Conservation (phyloP, 2,329 filamentous ascomycete species). For the Colletotrichum somersetense region DNA sequence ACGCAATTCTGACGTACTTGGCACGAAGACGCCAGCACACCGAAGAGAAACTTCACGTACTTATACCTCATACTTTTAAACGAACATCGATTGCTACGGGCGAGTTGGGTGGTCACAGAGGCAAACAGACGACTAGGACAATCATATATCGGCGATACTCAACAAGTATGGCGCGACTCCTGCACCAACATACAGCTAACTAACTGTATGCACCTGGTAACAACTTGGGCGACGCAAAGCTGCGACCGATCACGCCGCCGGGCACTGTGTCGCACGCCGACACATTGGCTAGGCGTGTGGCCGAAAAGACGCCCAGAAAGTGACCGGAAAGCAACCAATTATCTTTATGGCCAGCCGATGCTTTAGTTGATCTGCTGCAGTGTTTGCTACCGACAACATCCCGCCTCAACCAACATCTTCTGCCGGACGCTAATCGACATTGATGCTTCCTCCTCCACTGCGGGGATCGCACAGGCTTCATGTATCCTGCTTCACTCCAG, state of each 20-base stretch:
- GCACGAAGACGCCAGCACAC: background rate
- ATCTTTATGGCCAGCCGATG: background rate
- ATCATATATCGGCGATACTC: background rate
- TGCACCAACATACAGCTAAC: constrained; percentile 8
- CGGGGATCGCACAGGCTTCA: constrained; percentile 20
- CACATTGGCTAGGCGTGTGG: background rate
- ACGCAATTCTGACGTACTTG: background rate
- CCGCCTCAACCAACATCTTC: background rate
- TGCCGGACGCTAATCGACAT: constrained; percentile 1
- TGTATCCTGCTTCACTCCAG: background rate
- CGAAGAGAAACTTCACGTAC: background rate
- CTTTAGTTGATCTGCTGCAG: constrained; percentile 9
- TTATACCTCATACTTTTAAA: background rate
- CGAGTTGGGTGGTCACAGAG: background rate
- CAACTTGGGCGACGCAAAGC: constrained; percentile 5
- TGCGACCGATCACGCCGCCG: background rate
- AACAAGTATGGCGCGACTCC: background rate
- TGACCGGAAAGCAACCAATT: background rate
- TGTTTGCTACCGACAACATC: background rate
- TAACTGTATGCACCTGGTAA: constrained; percentile 10
- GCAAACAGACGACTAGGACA: background rate
- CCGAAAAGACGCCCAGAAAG: background rate
- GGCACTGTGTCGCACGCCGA: constrained; percentile 22
- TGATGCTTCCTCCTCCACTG: background rate
- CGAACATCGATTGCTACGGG: background rate